These are phyloP conservation scores for Penicillium parvum DNA, from an alignment of 495 filamentous ascomycete species.

Conservation along the genomic window DNA sequence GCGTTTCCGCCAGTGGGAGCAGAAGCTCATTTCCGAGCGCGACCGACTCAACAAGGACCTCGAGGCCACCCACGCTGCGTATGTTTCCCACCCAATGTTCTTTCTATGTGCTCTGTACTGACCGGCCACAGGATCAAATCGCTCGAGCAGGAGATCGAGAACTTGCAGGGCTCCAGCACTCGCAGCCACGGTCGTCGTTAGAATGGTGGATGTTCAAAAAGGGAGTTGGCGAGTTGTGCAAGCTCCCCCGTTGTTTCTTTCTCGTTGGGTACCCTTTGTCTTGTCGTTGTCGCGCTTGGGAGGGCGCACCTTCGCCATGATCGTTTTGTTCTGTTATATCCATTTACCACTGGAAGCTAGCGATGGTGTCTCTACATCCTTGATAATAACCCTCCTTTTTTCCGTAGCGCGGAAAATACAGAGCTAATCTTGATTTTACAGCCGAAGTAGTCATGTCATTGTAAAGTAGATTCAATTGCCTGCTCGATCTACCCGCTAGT, in stretches of 20 bases:
- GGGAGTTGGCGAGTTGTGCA: constrained; percentile 28
- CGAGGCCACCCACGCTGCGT: constrained; percentile 92
- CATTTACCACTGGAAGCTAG: constrained; percentile 46
- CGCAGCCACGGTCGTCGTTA: constrained; percentile 96
- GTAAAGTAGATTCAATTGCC: too few relatives aligned
- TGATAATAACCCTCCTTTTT: constrained; percentile 48
- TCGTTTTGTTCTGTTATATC: constrained; percentile 35
- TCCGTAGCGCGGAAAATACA: constrained; percentile 37
- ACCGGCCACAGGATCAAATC: constrained; percentile 71
- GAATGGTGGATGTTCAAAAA: constrained; percentile 29
- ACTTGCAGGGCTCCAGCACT: constrained; percentile 85
- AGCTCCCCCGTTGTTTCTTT: constrained; percentile 35
- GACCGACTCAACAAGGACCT: constrained; percentile 99
- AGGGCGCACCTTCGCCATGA: constrained; percentile 27
- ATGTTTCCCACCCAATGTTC: constrained; percentile 30
- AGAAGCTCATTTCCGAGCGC: constrained; percentile 97
- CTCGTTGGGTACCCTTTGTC: constrained; percentile 40
- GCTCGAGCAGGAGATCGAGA: constrained; percentile 87
- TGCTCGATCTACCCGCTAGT: too few relatives aligned
- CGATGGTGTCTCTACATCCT: constrained; percentile 46
- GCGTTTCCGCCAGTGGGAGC: constrained; percentile 98
- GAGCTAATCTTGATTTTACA: constrained; percentile 18
- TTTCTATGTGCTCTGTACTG: constrained; percentile 16
- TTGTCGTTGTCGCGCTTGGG: constrained; percentile 24
- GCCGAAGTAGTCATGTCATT: neutral